Base-by-base conservation (phyloP, 441 rosid species). In the Flueggea neowawraea region DNA sequence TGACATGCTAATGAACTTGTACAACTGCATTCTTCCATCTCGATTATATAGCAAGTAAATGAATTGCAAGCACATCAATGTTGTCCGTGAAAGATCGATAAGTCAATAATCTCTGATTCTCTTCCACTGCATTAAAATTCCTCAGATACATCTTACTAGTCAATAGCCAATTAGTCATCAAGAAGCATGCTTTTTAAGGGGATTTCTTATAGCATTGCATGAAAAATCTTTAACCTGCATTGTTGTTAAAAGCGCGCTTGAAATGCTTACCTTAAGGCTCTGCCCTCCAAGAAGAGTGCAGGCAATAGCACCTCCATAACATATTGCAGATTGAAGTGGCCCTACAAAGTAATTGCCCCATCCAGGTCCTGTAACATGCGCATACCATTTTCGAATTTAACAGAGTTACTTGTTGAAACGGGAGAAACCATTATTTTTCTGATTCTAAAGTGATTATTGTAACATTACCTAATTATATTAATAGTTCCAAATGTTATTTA, bases 301-400 rank as follows among this genome's bases (percentile, higher is more conserved):
- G 6, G 12, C 55, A 64, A 80, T 78, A 10, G 82, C 87, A 15
- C 85, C 80, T 57, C 84, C 89, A 63, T 74, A 82, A 75, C 89
- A 83, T 59, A 79, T 70, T 10, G 71, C 64, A 49, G 83, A 64
- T 52, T 86, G 89, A 39, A 86, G 73, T 53, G 87, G 91, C 44
- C 85, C 91, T 3, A 86, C 87, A 45, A 76, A 64, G 56, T 63
- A 83, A 12, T 72, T 83, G 54, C 82, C 82, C 91, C 91, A 86
- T 57, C 67, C 58, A 3, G 79, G 83, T 45, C 87, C 84, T 84
- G 75, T 16, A 47, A 72, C 31, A 5, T 64, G 39, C 12, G 12
- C 16, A 58, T 16, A 13, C 50, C n/a, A 58, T 36, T 36, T 36
- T 8, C 41, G 9, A 36, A 5, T 8, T 5, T 5, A 36, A 36